Conservation (phyloP, 495 filamentous ascomycete species). For the Penicillium steckii region DNA sequence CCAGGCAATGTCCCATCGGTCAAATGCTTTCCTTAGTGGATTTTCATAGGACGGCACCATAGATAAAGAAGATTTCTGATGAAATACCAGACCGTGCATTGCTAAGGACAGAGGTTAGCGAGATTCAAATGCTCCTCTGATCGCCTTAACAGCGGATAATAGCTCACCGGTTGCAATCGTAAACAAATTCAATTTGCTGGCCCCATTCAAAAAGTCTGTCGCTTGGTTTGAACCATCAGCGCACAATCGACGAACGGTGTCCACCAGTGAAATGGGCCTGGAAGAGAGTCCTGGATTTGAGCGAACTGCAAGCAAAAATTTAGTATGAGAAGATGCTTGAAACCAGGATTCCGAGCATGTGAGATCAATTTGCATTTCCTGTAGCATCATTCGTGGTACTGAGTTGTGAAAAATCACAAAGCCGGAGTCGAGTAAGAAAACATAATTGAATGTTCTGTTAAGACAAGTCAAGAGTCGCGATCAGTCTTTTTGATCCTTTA, state of each 20-base stretch:
- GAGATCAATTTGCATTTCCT: conserved; percentile 3
- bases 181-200: conserved; percentile 5
- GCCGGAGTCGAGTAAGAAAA: not conserved
- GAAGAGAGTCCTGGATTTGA: not conserved
- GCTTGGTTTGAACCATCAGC: not conserved
- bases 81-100: not conserved
- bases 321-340: not conserved
- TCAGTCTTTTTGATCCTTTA: too few species aligned
- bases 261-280: not conserved
- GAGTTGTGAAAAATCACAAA: conserved; percentile 3
- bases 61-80: not conserved
- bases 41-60: not conserved
- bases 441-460: not conserved
- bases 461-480: too few species aligned
- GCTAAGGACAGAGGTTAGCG: not conserved
- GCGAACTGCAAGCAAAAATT: not conserved
- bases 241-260: conserved; percentile 1
- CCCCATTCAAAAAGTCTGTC: not conserved
- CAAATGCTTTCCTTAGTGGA: not conserved
- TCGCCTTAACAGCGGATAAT: too few species aligned
- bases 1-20: not conserved
- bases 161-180: conserved; percentile 4
- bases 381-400: not conserved
- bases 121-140: not conserved
- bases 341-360: not conserved